These are phyloP conservation scores for Aspergillus proliferans DNA, from an alignment of 2,329 filamentous ascomycete genomes.

Conservation along the genomic window DNA sequence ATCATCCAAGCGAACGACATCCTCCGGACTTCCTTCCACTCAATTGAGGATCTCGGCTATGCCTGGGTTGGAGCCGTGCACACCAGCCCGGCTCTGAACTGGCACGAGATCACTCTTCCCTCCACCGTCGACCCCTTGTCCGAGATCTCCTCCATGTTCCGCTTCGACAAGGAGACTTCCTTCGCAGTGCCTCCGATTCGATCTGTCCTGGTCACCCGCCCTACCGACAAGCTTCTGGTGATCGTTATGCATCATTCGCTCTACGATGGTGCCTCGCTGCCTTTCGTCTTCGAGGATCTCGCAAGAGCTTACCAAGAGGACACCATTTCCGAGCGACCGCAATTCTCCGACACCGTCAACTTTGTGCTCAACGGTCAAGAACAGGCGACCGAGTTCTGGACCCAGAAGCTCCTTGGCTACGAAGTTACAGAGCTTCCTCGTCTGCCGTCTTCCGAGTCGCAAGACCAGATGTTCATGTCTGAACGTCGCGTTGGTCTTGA, in stretches of 20 bases:
- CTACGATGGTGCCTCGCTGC: conserved; percentile 78
- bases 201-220: conserved; percentile 24
- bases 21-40: conserved; percentile 53
- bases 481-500: conserved; percentile 14
- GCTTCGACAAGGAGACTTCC: conserved; percentile 12
- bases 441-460: conserved; percentile 6
- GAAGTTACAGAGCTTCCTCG: conserved; percentile 14
- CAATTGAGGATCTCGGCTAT: conserved; percentile 13
- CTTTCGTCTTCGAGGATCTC: conserved; percentile 65
- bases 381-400: conserved; percentile 34
- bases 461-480: conserved; percentile 13
- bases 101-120: conserved; percentile 14
- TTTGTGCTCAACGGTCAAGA: conserved; percentile 43
- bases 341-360: conserved; percentile 47
- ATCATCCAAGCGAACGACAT: conserved; percentile 53
- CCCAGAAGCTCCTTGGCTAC: conserved; percentile 15
- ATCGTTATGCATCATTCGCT: conserved; percentile 75
- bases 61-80: conserved; percentile 26
- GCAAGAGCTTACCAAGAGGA: conserved; percentile 52
- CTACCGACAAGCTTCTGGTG: conserved; percentile 35
- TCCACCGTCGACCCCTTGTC: conserved; percentile 9
- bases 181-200: conserved; percentile 28
- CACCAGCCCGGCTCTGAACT: conserved; percentile 11
- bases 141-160: conserved; percentile 8
- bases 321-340: conserved; percentile 8